Percentiles rank a stretch among this genome's conserved stretches.
phyloP scores from a whole-genome alignment of 2,329 filamentous ascomycete species.

The Hypoxylon rubiginosum region DNA sequence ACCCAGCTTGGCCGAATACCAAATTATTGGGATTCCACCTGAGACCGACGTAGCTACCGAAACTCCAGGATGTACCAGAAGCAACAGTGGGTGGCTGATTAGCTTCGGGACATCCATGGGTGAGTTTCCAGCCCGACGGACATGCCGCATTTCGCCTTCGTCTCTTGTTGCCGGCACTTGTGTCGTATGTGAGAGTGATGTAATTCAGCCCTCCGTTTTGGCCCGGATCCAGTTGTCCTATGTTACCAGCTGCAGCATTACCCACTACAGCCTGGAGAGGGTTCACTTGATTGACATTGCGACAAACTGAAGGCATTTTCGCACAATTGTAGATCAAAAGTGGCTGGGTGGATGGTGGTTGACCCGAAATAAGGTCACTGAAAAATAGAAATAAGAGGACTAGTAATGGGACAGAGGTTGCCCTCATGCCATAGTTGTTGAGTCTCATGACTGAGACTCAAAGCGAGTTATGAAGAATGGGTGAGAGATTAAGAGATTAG shows the following conservation, averaged over 20 bases:
- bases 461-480: background rate
- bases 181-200: constrained; percentile 1
- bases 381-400: background rate
- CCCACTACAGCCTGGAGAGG: constrained; percentile 4
- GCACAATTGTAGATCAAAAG: constrained; percentile 7
- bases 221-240: constrained; percentile 3
- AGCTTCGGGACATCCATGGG: background rate
- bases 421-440: background rate
- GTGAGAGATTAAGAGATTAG: background rate
- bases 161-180: background rate
- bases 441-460: background rate
- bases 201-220: constrained; percentile 1
- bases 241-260: background rate
- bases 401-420: background rate
- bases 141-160: constrained; percentile 1
- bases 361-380: background rate
- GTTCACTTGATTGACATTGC: constrained; percentile 3
- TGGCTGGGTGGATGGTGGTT: background rate
- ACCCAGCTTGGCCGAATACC: background rate
- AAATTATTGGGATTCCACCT: constrained; percentile 2
- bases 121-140: background rate
- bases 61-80: constrained; percentile 1
- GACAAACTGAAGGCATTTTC: constrained; percentile 10
- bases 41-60: background rate
- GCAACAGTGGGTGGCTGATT: background rate